Evolutionary conservation across 2,329 filamentous ascomycete genomes (phyloP).

Genomic region (Trichocomaceae sp.): DNA sequence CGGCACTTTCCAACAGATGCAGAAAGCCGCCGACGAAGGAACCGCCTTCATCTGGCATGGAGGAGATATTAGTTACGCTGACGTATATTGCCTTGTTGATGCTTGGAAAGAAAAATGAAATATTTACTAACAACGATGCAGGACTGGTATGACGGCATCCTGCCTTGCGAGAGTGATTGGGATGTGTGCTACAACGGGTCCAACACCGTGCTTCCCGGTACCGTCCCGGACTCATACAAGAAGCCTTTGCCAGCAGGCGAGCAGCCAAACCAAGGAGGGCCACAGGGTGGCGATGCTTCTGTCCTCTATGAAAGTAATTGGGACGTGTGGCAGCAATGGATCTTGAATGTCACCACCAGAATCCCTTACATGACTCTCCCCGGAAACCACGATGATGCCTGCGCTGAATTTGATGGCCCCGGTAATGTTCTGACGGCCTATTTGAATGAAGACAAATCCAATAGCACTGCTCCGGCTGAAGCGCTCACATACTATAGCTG

Average conservation of each 20-base stretch:
- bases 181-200: slow-evolving; percentile 49
- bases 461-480: slow-evolving; percentile 34
- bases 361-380: slow-evolving; percentile 47
- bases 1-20: slow-evolving; percentile 43
- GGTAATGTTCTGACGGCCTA: slow-evolving; percentile 43
- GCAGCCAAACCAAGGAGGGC: slow-evolving; percentile 41
- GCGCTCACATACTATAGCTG: slow-evolving; percentile 48
- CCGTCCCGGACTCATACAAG: slow-evolving; percentile 37
- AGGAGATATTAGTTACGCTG: slow-evolving; percentile 47
- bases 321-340: slow-evolving; percentile 49
- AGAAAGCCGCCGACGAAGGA: slow-evolving; percentile 37
- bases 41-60: slow-evolving; percentile 48
- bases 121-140: background rate
- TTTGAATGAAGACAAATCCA: slow-evolving; percentile 39
- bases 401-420: slow-evolving; percentile 45
- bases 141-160: slow-evolving; percentile 31
- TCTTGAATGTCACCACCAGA: slow-evolving; percentile 37
- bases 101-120: background rate
- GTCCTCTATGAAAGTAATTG: slow-evolving; percentile 47
- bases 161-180: slow-evolving; percentile 44
- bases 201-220: slow-evolving; percentile 34
- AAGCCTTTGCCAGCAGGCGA: slow-evolving; percentile 43
- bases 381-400: slow-evolving; percentile 47
- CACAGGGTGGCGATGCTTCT: slow-evolving; percentile 45
- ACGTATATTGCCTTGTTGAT: slow-evolving; percentile 41